phyloP scores from a whole-genome alignment of 352 stramenopile species.

The Vaucheria bursata region DNA sequence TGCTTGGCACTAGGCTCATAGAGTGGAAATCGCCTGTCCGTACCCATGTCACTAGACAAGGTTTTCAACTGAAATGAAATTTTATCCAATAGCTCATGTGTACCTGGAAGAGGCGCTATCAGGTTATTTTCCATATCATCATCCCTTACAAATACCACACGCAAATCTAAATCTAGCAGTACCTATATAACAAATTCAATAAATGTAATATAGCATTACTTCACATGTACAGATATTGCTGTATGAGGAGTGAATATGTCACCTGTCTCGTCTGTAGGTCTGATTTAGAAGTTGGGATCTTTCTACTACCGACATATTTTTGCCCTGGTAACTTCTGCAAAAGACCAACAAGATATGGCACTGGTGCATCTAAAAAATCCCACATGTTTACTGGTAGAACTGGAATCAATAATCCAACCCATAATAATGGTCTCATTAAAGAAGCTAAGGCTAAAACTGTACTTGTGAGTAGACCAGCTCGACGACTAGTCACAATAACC shows the following conservation, averaged over 20 bases:
- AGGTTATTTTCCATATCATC: not conserved
- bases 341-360: constrained; percentile 37
- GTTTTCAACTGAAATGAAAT: not conserved
- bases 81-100: not conserved
- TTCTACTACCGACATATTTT: too few species aligned
- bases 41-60: not conserved
- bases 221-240: too few species aligned
- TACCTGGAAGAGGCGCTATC: not conserved
- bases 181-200: too few species aligned
- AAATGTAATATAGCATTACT: too few species aligned
- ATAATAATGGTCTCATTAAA: constrained; percentile 34
- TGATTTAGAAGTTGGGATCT: not conserved
- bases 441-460: constrained; percentile 30
- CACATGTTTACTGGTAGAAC: constrained; percentile 30
- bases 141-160: not conserved
- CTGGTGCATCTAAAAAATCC: constrained; percentile 37
- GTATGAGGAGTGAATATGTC: too few species aligned
- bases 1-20: not conserved
- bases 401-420: constrained; percentile 33
- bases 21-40: not conserved
- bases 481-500: constrained; percentile 29
- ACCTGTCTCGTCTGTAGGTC: not conserved
- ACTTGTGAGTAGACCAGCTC: constrained; percentile 18
- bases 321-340: not conserved
- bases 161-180: not conserved